These are phyloP conservation scores for Hortiboletus campestris DNA, from an alignment of 768 basidiomycete genomes.

Conservation along the genomic window DNA sequence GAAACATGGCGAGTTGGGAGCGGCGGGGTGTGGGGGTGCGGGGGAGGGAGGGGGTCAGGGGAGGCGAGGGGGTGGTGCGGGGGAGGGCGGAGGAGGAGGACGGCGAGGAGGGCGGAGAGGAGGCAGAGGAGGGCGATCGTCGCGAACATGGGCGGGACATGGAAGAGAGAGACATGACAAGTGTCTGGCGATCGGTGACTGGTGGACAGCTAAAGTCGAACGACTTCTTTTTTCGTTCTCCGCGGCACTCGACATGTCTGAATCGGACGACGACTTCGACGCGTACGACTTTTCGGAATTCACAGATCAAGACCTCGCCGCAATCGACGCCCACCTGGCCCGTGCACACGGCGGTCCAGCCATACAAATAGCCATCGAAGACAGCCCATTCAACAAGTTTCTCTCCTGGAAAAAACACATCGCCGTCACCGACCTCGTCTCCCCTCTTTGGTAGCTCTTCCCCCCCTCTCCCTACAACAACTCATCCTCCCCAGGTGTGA, in stretches of 20 bases:
- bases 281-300: conserved; percentile 54
- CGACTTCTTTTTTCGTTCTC: conserved; percentile 17
- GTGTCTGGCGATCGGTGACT: neutral
- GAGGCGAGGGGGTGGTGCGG: neutral
- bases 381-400: conserved; percentile 42
- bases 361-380: conserved; percentile 34
- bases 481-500: conserved; percentile 58
- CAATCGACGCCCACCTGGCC: conserved; percentile 28
- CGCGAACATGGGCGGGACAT: conserved; percentile 3
- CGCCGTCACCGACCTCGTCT: conserved; percentile 62
- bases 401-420: conserved; percentile 43
- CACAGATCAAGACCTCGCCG: conserved; percentile 54
- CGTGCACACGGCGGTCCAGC: conserved; percentile 27
- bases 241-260: conserved; percentile 22
- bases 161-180: neutral
- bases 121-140: conserved; percentile 4
- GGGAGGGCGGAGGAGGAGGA: neutral
- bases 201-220: conserved; percentile 13
- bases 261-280: conserved; percentile 40
- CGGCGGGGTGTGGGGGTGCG: neutral
- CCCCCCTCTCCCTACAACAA: neutral
- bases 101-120: neutral
- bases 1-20: conserved; percentile 15
- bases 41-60: neutral
- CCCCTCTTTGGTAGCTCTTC: conserved; percentile 54